Evolutionary conservation across 306 rosid species (phyloP).

Genomic region (Trifolium pratense): DNA sequence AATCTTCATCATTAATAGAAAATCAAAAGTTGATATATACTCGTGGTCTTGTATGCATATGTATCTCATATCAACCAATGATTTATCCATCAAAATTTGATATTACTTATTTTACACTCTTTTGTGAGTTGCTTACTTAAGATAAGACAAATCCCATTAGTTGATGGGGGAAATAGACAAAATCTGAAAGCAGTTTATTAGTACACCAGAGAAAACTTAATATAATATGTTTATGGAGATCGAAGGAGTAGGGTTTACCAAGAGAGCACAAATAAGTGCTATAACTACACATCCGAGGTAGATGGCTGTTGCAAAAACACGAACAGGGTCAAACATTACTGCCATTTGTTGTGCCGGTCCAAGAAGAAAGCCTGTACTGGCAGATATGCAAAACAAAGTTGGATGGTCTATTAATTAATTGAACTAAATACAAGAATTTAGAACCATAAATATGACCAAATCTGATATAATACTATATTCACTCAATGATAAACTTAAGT

Average conservation of each 20-base stretch:
- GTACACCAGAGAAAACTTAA: constrained; percentile 6
- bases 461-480: not conserved
- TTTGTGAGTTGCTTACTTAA: not conserved
- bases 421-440: constrained; percentile 29
- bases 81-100: constrained; percentile 5
- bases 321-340: constrained; percentile 92
- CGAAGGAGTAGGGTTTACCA: constrained; percentile 56
- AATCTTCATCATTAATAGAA: not conserved
- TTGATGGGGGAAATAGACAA: constrained; percentile 4
- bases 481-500: not conserved
- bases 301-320: constrained; percentile 75
- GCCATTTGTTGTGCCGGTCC: constrained; percentile 73
- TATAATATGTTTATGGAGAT: constrained; percentile 19
- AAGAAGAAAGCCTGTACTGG: constrained; percentile 95
- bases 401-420: constrained; percentile 30
- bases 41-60: not conserved
- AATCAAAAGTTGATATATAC: not conserved
- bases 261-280: constrained; percentile 88
- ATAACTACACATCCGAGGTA: constrained; percentile 86
- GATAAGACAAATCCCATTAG: not conserved
- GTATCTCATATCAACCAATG: not conserved
- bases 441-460: constrained; percentile 12
- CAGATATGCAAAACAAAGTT: constrained; percentile 49
- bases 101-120: not conserved
- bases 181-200: constrained; percentile 8